Evolutionary conservation across 345 rosid genomes (phyloP), one percentile per base, ranked within the genome.

Genomic region (Lagerstroemia speciosa): DNA sequence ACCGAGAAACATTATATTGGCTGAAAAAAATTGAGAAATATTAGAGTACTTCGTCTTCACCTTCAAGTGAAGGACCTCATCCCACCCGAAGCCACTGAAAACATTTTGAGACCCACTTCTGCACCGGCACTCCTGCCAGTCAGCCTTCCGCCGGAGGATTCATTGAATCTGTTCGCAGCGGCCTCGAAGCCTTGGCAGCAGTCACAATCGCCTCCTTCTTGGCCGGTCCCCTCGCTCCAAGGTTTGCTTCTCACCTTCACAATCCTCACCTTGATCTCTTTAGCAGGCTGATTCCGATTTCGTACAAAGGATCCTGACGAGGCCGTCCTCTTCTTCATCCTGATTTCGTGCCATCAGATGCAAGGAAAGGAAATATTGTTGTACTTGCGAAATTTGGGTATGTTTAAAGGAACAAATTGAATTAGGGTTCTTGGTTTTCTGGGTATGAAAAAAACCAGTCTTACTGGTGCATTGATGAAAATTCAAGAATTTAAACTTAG

Each of bases 271-370:
- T 79, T 89, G 73, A 33, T 85, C 38, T 64, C 71, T 62, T 43
- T 64, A 69, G 34, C 74, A 77, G 77, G 41, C 65, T 83, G 76
- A 89, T 85, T 74, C 69, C 75, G 64, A 5, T 94, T 94, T 67
- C 80, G 92, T 12, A 89, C 93, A 34, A 73, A 75, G 17, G 89
- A 94, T 86, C 95, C 97, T 19, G 89, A 89, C 55, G 82, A 83
- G 36, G 97, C 99, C 17, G 91, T 89, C 77, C 86, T 89, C 74
- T 94, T 94, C 75, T 94, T 91, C 80, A 80, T 94, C 68, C 99
- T 97, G 19, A 86, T 94, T 32, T 94, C 97, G 6, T 91, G 96
- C 78, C 99, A 91, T 73, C 91, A 94, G 83, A 94, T 94, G 99
- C 91, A 97, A 20, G 97, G 99, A 73, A 91, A 89, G 91, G 99